These are phyloP conservation scores for Coniochaeta sp. DNA, from an alignment of 2,329 filamentous ascomycete species.

Conservation along the genomic window DNA sequence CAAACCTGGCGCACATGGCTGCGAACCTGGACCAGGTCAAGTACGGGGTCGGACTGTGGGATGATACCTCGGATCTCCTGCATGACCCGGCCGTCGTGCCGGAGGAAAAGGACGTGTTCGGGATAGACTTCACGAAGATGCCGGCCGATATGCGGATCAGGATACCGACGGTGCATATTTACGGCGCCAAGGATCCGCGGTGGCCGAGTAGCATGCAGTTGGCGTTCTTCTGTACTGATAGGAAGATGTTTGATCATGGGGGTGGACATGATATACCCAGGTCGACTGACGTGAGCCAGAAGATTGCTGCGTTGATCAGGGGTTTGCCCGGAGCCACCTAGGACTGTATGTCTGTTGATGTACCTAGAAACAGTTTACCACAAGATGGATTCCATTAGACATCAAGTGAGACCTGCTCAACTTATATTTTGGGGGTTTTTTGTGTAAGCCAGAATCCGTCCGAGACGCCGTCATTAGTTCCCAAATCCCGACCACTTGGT, in stretches of 20 bases:
- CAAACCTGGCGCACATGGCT: conserved; percentile 15
- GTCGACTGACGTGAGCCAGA: conserved; percentile 21
- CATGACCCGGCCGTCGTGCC: conserved; percentile 22
- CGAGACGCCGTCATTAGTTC: background rate
- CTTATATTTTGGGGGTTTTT: background rate
- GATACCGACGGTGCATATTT: conserved; percentile 28
- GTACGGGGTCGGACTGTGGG: conserved; percentile 24
- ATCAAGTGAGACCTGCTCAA: background rate
- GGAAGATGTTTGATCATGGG: conserved; percentile 25
- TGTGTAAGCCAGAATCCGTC: background rate
- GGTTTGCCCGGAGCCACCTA: conserved; percentile 7
- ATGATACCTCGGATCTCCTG: conserved; percentile 20
- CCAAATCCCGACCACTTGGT: background rate
- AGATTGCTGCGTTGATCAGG: conserved; percentile 21
- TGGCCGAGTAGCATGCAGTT: conserved; percentile 27
- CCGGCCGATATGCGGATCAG: conserved; percentile 20
- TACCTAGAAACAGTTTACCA: background rate
- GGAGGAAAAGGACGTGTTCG: conserved; percentile 21
- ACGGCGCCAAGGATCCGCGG: conserved; percentile 26
- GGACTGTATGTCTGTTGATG: background rate
- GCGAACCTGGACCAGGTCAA: conserved; percentile 17
- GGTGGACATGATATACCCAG: conserved; percentile 31
- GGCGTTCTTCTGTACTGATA: conserved; percentile 23
- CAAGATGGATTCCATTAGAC: background rate
- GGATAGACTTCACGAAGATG: conserved; percentile 24